Evolutionary conservation across 805 yeast species (phyloP).

Genomic region (Yarrowia porcina): DNA sequence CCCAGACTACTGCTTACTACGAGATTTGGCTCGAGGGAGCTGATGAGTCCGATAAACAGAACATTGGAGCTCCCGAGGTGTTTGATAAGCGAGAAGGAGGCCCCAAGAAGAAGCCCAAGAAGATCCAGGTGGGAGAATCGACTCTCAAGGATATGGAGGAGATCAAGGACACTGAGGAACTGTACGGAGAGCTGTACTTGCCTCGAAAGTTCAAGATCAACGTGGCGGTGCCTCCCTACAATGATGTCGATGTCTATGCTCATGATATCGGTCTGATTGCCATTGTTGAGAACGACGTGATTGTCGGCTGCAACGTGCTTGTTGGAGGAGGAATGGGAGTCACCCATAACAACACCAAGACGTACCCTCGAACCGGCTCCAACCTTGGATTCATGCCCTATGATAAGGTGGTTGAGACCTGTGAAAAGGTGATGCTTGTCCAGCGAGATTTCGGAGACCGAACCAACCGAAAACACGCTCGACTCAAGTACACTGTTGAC

Average conservation of each 20-base stretch:
- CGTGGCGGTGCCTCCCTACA: conserved; percentile 91
- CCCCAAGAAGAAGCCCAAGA: conserved; percentile 62
- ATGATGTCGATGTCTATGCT: conserved; percentile 95
- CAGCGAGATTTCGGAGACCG: conserved; percentile 96
- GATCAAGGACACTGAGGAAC: conserved; percentile 54
- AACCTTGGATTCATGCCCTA: conserved; percentile 69
- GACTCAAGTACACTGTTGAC: conserved; percentile 94
- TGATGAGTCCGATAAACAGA: conserved; percentile 60
- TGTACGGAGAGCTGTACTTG: conserved; percentile 79
- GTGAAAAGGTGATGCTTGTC: conserved; percentile 88
- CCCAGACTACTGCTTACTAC: conserved; percentile 91
- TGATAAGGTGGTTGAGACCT: conserved; percentile 69
- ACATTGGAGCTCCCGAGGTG: conserved; percentile 55
- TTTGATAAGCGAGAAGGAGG: conserved; percentile 70
- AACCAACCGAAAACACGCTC: conserved; percentile 93
- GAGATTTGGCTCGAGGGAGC: conserved; percentile 93
- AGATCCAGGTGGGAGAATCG: conserved; percentile 81
- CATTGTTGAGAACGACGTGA: conserved; percentile 60
- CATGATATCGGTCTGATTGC: conserved; percentile 93
- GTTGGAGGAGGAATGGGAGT: conserved; percentile 99
- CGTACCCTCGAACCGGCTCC: conserved; percentile 93
- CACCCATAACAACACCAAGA: conserved; percentile 93
- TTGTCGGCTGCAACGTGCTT: conserved; percentile 80
- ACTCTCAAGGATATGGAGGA: conserved; percentile 69
- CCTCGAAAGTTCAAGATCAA: conserved; percentile 96